These are phyloP conservation scores for Gossypium longicalyx DNA, from an alignment of 345 rosid species.

Conservation along the genomic window DNA sequence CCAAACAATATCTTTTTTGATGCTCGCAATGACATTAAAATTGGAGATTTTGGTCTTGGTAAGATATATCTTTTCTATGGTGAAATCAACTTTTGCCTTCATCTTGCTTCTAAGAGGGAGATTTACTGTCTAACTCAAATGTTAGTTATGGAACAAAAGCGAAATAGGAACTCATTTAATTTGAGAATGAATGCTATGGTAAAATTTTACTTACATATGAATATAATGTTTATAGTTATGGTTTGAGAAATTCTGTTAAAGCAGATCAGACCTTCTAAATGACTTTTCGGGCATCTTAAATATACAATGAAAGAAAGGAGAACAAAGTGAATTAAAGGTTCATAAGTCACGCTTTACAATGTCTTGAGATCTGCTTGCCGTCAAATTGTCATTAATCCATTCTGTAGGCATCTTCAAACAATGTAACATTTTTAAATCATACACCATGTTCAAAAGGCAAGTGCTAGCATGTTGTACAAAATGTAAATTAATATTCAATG, in stretches of 20 bases:
- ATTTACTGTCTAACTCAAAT: neutral
- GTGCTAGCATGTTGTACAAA: neutral
- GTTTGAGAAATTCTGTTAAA: neutral
- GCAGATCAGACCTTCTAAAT: neutral
- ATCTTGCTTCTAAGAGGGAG: neutral
- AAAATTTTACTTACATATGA: neutral
- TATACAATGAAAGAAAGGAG: neutral
- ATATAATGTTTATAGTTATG: slow-evolving; percentile 2
- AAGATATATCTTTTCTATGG: slow-evolving; percentile 26
- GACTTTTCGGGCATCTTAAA: neutral
- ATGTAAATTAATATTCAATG: neutral
- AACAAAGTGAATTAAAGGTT: neutral
- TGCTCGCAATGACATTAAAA: slow-evolving; percentile 89
- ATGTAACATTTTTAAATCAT: neutral
- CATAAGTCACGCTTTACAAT: slow-evolving; percentile 1
- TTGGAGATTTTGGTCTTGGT: slow-evolving; percentile 99
- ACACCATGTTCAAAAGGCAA: slow-evolving; percentile 3
- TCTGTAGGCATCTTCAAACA: neutral
- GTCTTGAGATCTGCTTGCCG: neutral
- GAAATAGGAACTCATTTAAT: slow-evolving; percentile 1
- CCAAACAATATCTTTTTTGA: slow-evolving; percentile 93
- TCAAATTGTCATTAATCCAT: neutral
- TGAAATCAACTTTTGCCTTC: slow-evolving; percentile 16
- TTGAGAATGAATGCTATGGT: neutral
- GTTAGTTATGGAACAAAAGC: neutral